Evolutionary conservation across 1,284 basidiomycete genomes (phyloP).

Genomic region (Apiotrichum domesticum): DNA sequence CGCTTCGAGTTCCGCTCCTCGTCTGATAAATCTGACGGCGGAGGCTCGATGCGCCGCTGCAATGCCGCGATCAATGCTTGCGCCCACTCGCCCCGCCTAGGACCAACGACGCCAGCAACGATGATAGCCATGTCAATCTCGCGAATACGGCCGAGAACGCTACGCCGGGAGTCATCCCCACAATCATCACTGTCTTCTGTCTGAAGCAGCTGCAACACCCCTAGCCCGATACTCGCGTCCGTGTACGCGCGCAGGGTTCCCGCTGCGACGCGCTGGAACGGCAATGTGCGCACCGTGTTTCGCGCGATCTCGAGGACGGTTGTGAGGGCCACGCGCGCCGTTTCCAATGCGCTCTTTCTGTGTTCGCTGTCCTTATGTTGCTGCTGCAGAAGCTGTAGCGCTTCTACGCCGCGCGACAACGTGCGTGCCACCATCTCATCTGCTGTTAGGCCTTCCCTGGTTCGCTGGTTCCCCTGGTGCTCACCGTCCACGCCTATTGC

Average conservation of each 20-base stretch:
- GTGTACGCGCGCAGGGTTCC: conserved; percentile 49
- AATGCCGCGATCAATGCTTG: conserved; percentile 54
- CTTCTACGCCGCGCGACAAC: too few relatives aligned
- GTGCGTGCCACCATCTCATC: too few relatives aligned
- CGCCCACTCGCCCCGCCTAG: conserved; percentile 57
- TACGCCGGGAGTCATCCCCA: not conserved
- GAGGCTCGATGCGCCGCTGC: not conserved
- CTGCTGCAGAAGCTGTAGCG: too few relatives aligned
- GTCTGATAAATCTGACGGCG: too few relatives aligned
- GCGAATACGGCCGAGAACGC: not conserved
- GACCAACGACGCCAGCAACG: conserved; percentile 70
- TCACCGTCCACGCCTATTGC: too few relatives aligned
- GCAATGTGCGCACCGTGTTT: conserved; percentile 45
- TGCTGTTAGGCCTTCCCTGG: not conserved
- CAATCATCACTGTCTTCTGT: not conserved
- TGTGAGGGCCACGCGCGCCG: conserved; percentile 16
- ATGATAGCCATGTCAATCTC: conserved; percentile 73
- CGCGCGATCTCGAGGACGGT: conserved; percentile 44
- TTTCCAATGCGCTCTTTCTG: too few relatives aligned
- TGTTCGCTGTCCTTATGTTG: too few relatives aligned
- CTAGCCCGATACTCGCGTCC: conserved; percentile 43
- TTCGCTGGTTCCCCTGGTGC: too few relatives aligned
- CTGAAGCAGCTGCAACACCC: conserved; percentile 15
- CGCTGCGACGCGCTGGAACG: conserved; percentile 43
- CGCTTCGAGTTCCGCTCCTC: too few relatives aligned